phyloP scores from a whole-genome alignment of 2,329 filamentous ascomycete genomes.

The Pseudophaeomoniella oleicola region DNA sequence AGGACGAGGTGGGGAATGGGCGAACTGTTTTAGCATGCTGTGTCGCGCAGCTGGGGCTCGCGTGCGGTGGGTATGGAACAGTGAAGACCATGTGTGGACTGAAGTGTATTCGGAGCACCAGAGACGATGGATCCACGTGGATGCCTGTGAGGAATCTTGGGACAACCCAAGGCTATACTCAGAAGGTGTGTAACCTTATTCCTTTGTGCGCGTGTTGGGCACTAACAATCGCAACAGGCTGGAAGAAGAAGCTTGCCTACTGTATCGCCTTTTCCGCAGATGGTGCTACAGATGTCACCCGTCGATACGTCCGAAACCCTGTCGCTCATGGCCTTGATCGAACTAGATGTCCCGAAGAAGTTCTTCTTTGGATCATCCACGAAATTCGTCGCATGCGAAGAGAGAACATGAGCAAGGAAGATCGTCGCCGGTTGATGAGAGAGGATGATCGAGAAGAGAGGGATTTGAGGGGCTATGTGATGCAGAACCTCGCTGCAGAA shows the following conservation, averaged over 20 bases:
- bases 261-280: constrained; percentile 94
- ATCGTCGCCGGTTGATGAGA: constrained; percentile 39
- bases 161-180: constrained; percentile 86
- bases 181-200: constrained; percentile 43
- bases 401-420: constrained; percentile 70
- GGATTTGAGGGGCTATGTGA: constrained; percentile 29
- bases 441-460: constrained; percentile 34
- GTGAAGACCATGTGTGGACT: constrained; percentile 94
- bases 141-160: constrained; percentile 88
- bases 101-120: constrained; percentile 93
- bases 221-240: constrained; percentile 37
- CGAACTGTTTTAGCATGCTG: constrained; percentile 97
- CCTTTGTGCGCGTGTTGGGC: constrained; percentile 3
- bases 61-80: constrained; percentile 96
- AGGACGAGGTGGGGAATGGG: constrained; percentile 88
- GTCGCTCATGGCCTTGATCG: constrained; percentile 53
- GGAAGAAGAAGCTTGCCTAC: constrained; percentile 93
- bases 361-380: constrained; percentile 77
- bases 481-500: constrained; percentile 28
- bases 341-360: constrained; percentile 71
- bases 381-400: constrained; percentile 80
- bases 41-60: constrained; percentile 82
- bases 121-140: constrained; percentile 90
- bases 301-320: constrained; percentile 44
- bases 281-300: constrained; percentile 54